Conservation (phyloP, 176 grass and related monocot genomes). For the Carex pumila region DNA sequence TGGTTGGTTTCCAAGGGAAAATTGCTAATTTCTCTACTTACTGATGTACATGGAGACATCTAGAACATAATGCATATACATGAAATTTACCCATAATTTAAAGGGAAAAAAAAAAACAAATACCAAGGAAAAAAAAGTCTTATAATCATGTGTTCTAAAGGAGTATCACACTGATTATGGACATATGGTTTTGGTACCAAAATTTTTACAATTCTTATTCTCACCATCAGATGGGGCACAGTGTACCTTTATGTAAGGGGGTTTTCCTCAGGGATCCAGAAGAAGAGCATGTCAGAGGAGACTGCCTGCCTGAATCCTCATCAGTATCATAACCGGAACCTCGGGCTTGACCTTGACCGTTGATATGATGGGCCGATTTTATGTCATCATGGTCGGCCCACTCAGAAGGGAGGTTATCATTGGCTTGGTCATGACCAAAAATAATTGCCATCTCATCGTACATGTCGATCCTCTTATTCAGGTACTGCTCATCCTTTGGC, state of each 20-base stretch:
- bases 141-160: not conserved
- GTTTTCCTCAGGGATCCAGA: not conserved
- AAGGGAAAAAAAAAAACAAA: not conserved
- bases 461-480: constrained; percentile 17
- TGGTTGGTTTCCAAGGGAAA: no score
- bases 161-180: not conserved
- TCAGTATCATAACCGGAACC: not conserved
- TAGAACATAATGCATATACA: no score
- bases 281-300: not conserved
- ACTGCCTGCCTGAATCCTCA: not conserved
- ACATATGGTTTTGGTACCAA: not conserved
- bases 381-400: not conserved
- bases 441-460: constrained; percentile 10
- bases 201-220: not conserved
- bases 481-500: constrained; percentile 12
- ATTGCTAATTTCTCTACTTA: no score
- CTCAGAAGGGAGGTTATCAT: not conserved
- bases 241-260: not conserved
- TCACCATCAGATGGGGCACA: not conserved
- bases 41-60: no score
- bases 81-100: no score
- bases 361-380: not conserved
- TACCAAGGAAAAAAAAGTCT: not conserved
- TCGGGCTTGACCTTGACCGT: not conserved
- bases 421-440: not conserved